A percentile compares a stretch with the other conserved stretches of the same genome.
phyloP scores from a whole-genome alignment of 805 yeast genomes.

The Candida rishiriensis region DNA sequence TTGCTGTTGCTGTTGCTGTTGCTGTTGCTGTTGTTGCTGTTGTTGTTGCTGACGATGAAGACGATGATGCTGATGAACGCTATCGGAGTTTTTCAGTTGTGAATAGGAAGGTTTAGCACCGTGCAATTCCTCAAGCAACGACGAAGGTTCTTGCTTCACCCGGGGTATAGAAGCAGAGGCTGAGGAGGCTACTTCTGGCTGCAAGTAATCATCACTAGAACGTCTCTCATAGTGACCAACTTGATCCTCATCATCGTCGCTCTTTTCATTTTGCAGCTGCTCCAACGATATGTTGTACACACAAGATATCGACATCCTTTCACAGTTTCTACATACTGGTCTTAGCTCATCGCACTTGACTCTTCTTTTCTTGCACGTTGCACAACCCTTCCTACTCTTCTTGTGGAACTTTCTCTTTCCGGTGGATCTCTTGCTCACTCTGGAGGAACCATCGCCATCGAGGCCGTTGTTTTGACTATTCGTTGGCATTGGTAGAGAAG shows the following conservation, averaged over 20 bases:
- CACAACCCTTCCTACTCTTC: conserved; percentile 85
- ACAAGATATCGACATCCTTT: conserved; percentile 74
- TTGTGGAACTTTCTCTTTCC: conserved; percentile 86
- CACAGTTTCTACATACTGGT: conserved; percentile 77
- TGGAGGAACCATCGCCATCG: conserved; percentile 3
- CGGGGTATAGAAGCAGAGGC: too few species aligned
- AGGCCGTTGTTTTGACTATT: too few species aligned
- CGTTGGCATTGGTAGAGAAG: too few species aligned
- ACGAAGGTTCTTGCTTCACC: too few species aligned
- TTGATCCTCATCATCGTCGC: neutral
- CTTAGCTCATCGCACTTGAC: conserved; percentile 90
- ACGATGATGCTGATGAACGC: too few species aligned
- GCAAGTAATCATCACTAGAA: too few species aligned
- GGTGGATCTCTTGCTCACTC: conserved; percentile 37
- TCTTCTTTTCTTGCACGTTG: conserved; percentile 81
- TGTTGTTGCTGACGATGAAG: neutral
- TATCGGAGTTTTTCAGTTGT: neutral
- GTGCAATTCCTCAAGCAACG: neutral
- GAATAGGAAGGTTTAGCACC: neutral
- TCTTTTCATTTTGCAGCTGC: neutral
- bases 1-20: neutral
- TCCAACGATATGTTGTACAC: conserved; percentile 37
- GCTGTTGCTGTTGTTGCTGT: neutral
- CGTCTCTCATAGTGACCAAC: neutral
- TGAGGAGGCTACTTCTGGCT: too few species aligned